A percentile compares a stretch with the other conserved stretches of the same genome.
These are phyloP conservation scores for Rhodomyrtus psidioides DNA, from an alignment of 441 rosid genomes.

Conservation along the genomic window DNA sequence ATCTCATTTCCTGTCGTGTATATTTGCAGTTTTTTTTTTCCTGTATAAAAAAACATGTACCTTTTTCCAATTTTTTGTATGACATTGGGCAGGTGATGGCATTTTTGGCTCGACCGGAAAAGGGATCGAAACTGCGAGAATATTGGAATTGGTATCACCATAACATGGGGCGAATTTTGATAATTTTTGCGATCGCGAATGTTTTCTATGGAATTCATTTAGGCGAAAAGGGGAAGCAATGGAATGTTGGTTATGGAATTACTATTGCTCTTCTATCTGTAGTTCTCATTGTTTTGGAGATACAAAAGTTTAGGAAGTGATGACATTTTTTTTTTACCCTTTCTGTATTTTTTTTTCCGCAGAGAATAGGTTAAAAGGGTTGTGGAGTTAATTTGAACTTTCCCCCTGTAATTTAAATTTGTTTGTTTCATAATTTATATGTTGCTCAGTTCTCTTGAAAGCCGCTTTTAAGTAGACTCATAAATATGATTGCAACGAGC, in stretches of 20 bases:
- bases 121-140: constrained; percentile 41
- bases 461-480: background rate
- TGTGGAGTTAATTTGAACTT: background rate
- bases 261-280: constrained; percentile 26
- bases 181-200: constrained; percentile 41
- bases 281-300: constrained; percentile 30
- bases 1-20: background rate
- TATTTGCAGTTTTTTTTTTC: too few relatives aligned
- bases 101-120: constrained; percentile 48
- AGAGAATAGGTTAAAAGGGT: background rate
- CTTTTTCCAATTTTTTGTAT: background rate
- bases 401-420: background rate
- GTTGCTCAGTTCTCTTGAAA: background rate
- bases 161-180: constrained; percentile 12
- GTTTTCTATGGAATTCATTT: constrained; percentile 71
- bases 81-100: constrained; percentile 36
- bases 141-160: constrained; percentile 89
- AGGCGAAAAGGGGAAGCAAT: constrained; percentile 30
- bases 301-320: constrained; percentile 24
- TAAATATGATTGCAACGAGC: too few relatives aligned
- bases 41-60: background rate
- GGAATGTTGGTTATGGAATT: constrained; percentile 53
- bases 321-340: background rate
- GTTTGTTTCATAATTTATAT: background rate
- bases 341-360: background rate